Conservation (phyloP, 2,329 filamentous ascomycete species). For the Pyrenochaeta sp. region DNA sequence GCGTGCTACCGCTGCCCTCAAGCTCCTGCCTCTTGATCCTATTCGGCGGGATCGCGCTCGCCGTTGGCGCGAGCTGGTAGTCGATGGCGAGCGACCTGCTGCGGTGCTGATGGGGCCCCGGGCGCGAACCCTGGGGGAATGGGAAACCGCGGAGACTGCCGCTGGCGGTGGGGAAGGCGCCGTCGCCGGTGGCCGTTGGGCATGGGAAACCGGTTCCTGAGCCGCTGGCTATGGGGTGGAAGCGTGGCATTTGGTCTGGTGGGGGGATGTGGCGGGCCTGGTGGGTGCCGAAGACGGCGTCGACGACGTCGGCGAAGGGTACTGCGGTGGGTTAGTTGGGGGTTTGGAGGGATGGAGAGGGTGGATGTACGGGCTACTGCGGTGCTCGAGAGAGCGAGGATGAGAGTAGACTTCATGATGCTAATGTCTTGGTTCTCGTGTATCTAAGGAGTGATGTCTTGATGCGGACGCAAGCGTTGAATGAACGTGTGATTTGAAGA, state of each 20-base stretch:
- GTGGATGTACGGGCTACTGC: slow-evolving; percentile 22
- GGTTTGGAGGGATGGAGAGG: neutral
- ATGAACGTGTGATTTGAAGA: neutral
- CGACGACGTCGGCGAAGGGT: slow-evolving; percentile 17
- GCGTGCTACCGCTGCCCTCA: slow-evolving; percentile 2
- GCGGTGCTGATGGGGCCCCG: neutral
- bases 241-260: slow-evolving; percentile 5
- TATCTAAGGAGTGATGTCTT: neutral
- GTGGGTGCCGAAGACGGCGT: slow-evolving; percentile 20
- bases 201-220: slow-evolving; percentile 8
- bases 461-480: neutral
- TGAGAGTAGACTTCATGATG: slow-evolving; percentile 32
- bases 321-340: slow-evolving; percentile 10
- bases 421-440: neutral
- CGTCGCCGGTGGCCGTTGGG: slow-evolving; percentile 9
- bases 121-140: neutral
- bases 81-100: slow-evolving; percentile 15
- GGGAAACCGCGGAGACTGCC: slow-evolving; percentile 2
- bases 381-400: slow-evolving; percentile 32
- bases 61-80: slow-evolving; percentile 24
- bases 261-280: slow-evolving; percentile 9
- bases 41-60: slow-evolving; percentile 2
- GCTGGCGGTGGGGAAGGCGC: neutral
- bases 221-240: slow-evolving; percentile 6
- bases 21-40: slow-evolving; percentile 8